Evolutionary conservation across 2,329 filamentous ascomycete species (phyloP), one percentile per base, ranked within the genome.

Genomic region (Exophiala dermatitidis): DNA sequence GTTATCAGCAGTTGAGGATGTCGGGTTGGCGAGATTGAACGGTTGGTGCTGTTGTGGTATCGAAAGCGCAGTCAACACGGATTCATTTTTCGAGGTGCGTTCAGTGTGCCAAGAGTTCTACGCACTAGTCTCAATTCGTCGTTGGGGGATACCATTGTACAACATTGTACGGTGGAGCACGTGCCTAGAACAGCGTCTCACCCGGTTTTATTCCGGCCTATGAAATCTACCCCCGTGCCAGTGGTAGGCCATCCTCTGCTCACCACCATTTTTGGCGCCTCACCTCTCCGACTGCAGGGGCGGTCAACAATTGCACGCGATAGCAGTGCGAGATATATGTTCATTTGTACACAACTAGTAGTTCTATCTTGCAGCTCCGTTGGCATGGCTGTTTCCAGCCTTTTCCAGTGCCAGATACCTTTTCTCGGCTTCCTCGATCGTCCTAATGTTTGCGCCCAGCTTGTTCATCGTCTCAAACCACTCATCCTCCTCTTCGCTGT

Each of bases 381-480:
- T 60, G n/a, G 40, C 36, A n/a, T 56, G 49, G 5, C 38, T 33
- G 34, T 54, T 52, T 12, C 26, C 47, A 26, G 46, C 63, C 52
- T 63, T 62, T 60, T 73, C 68, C 62, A 71, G 55, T 46, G 67
- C 75, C 58, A 77, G 66, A 68, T 84, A 82, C 68, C 79, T 76
- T 68, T 85, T 78, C 73, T 96, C 91, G 1, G 90, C 91, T 48
- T 84, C 81, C 54, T 83, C 85, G 68, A 97, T 90, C 71, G 88
- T 93, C 62, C 86, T 81, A 76, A 94, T 89, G 69, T 95, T 95
- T 42, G 89, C 88, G 29, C 86, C 84, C 45, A 95, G 76, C 78
- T 98, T 98, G 76, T 98, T 97, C 74, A 93, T 88, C 60, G 94
- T 96, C 79, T 97, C 89, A 71, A 91, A 81, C 77, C 90, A 96